Conservation (phyloP, 306 rosid genomes). For the Cicer judaicum region DNA sequence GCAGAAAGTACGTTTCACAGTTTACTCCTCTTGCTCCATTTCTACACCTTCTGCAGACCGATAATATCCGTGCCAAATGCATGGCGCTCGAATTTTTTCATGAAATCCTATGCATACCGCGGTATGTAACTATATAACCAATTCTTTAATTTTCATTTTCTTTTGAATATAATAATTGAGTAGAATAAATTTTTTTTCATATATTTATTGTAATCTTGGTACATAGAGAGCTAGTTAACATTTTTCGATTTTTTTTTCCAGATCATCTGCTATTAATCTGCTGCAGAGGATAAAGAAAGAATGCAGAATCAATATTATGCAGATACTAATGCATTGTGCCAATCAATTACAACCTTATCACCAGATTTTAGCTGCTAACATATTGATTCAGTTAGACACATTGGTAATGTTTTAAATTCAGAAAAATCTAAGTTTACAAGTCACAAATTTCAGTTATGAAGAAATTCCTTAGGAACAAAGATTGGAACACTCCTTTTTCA, state of each 20-base stretch:
- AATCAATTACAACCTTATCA: conserved; percentile 65
- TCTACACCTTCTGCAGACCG: conserved; percentile 60
- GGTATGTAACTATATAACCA: conserved; percentile 54
- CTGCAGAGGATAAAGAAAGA: conserved; percentile 64
- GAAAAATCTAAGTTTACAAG: conserved; percentile 9
- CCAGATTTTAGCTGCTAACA: conserved; percentile 73
- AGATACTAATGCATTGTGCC: conserved; percentile 61
- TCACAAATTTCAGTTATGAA: conserved; percentile 26
- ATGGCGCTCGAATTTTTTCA: conserved; percentile 72
- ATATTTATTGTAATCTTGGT: conserved; percentile 32
- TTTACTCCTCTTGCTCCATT: conserved; percentile 72
- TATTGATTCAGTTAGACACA: conserved; percentile 68
- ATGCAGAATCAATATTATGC: conserved; percentile 59
- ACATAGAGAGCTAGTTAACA: conserved; percentile 8
- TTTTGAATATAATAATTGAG: conserved; percentile 7
- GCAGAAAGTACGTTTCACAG: conserved; percentile 69
- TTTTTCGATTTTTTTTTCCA: conserved; percentile 36
- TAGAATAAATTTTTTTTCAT: not conserved
- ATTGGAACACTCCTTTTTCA: conserved; percentile 1
- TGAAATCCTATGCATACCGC: conserved; percentile 73
- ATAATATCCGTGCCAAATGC: conserved; percentile 58
- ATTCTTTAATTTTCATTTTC: conserved; percentile 25
- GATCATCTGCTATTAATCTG: conserved; percentile 69
- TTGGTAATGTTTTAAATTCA: conserved; percentile 52
- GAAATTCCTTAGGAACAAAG: conserved; percentile 1